phyloP scores from a whole-genome alignment of 345 rosid species.

The Gossypioides kirkii region DNA sequence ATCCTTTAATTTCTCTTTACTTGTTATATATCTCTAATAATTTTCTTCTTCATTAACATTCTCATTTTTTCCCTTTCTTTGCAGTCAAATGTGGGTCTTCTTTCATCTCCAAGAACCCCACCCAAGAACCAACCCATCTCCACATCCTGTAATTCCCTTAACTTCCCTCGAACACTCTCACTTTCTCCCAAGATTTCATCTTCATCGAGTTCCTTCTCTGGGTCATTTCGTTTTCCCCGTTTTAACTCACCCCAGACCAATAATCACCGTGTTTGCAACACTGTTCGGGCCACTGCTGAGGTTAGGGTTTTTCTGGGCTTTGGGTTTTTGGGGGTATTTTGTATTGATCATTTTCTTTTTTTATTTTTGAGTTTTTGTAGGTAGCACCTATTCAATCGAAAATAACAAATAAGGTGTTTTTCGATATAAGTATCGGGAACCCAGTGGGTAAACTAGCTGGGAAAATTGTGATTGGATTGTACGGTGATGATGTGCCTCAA shows the following conservation, averaged over 20 bases:
- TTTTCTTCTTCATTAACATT: background rate
- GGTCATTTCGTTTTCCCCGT: slow-evolving; percentile 33
- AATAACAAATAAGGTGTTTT: slow-evolving; percentile 83
- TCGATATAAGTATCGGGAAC: slow-evolving; percentile 89
- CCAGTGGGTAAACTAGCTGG: slow-evolving; percentile 86
- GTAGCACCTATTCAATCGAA: slow-evolving; percentile 54
- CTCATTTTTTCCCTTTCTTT: background rate
- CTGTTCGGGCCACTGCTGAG: slow-evolving; percentile 64
- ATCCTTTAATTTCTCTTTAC: background rate
- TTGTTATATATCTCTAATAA: background rate
- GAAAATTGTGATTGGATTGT: slow-evolving; percentile 86
- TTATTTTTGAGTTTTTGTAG: slow-evolving; percentile 25
- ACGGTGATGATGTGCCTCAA: slow-evolving; percentile 92
- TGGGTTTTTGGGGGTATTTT: too few relatives aligned
- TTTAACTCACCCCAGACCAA: slow-evolving; percentile 31
- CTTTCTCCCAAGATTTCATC: slow-evolving; percentile 28
- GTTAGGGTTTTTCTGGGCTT: slow-evolving; percentile 25
- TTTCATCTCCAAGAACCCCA: slow-evolving; percentile 34
- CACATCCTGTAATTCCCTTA: slow-evolving; percentile 28
- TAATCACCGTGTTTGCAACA: slow-evolving; percentile 27
- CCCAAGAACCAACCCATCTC: slow-evolving; percentile 23
- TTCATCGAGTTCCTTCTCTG: slow-evolving; percentile 32
- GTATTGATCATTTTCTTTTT: too few relatives aligned
- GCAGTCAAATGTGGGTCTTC: slow-evolving; percentile 56
- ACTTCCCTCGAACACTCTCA: slow-evolving; percentile 19